phyloP scores from a whole-genome alignment of 352 stramenopile species.

The Globisporangium middletonii region DNA sequence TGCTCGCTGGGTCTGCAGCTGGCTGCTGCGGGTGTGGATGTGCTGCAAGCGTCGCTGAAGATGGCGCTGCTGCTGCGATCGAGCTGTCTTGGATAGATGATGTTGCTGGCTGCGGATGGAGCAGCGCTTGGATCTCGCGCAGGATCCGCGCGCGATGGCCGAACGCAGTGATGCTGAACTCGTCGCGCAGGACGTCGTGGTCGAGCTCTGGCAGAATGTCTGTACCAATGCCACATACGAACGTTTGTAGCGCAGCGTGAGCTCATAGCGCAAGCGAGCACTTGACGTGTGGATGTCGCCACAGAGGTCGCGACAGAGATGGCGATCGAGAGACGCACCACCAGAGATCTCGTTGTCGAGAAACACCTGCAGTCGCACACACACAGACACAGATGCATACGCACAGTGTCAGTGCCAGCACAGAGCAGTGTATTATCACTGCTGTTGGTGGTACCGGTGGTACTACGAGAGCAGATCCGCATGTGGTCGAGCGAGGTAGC shows the following conservation, averaged over 20 bases:
- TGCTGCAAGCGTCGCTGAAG: not conserved
- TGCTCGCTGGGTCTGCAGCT: slow-evolving; percentile 1
- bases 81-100: not conserved
- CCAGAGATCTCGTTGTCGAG: slow-evolving; percentile 49
- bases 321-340: slow-evolving; percentile 12
- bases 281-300: no score
- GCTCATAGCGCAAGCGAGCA: no score
- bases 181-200: slow-evolving; percentile 55
- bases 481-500: not conserved
- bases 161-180: slow-evolving; percentile 55
- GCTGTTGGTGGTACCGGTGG: not conserved
- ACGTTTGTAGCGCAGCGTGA: no score
- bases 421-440: not conserved
- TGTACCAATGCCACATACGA: slow-evolving; percentile 2
- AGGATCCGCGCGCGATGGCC: slow-evolving; percentile 53
- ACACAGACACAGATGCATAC: not conserved
- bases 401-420: not conserved
- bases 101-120: slow-evolving; percentile 6
- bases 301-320: no score
- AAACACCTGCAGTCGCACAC: slow-evolving; percentile 29
- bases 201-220: slow-evolving; percentile 56
- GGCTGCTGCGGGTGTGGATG: not conserved
- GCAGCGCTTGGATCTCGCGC: slow-evolving; percentile 47
- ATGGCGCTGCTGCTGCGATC: not conserved
- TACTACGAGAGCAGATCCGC: not conserved